Percentiles rank a stretch among this genome's conserved stretches.
phyloP scores from a whole-genome alignment of 2,329 filamentous ascomycete species.

The Samsoniella hepiali region DNA sequence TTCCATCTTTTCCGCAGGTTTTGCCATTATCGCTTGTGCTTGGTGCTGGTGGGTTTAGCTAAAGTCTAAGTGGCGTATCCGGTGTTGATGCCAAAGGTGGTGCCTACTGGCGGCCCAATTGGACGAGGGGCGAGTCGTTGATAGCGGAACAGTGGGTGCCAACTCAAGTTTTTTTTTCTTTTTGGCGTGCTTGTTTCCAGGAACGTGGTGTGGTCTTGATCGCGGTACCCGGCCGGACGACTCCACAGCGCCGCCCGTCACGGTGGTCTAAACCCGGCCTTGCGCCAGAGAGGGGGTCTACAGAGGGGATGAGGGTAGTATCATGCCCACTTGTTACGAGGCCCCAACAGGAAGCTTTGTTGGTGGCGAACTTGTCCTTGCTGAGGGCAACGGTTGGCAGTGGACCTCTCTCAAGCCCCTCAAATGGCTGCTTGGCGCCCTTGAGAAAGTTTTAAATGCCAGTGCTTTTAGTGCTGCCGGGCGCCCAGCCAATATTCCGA shows the following conservation, averaged over 20 bases:
- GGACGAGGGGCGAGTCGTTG: conserved; percentile 5
- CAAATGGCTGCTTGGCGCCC: background rate
- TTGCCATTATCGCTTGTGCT: background rate
- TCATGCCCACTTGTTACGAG: background rate
- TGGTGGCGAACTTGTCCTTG: conserved; percentile 3
- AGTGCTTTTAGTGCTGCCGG: conserved; percentile 12
- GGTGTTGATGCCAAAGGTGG: background rate
- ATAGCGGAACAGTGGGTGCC: conserved; percentile 13
- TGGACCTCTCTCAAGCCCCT: background rate
- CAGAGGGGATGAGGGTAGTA: conserved; percentile 9
- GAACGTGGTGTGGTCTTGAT: conserved; percentile 8
- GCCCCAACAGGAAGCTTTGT: background rate
- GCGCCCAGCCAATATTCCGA: conserved; percentile 11
- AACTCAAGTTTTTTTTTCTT: background rate
- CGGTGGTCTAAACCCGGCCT: conserved; percentile 8
- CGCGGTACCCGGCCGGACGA: conserved; percentile 15
- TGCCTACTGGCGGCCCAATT: conserved; percentile 1
- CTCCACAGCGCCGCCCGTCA: conserved; percentile 12
- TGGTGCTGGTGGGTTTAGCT: background rate
- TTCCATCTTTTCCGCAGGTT: conserved; percentile 6
- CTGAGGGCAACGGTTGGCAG: background rate
- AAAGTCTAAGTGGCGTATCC: background rate
- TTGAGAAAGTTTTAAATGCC: conserved; percentile 13
- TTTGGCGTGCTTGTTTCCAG: background rate
- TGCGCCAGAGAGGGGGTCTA: conserved; percentile 7